Evolutionary conservation across 441 rosid species (phyloP), one percentile per base, ranked within the genome.

Genomic region (Isatis lusitanica): DNA sequence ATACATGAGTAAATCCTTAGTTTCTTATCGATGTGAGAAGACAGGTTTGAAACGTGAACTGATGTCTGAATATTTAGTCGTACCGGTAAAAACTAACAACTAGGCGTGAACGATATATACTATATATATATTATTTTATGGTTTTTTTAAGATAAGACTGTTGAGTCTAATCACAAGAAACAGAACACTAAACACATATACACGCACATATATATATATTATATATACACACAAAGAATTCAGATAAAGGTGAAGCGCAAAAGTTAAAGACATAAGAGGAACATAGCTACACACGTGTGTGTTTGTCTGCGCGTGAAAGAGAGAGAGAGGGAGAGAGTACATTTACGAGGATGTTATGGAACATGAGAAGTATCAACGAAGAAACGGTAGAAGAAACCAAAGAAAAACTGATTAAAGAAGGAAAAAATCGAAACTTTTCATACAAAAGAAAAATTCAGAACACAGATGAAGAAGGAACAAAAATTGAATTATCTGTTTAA

Each of bases 61-160:
- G 76, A 77, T 66, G 76, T 77, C 76, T 77, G 63, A 77, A 51
- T 28, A 66, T 9, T 66, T 50, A 71, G 80, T 77, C 80, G 68
- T 71, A 71, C 80, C 57, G 77, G 59, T 59, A 59, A 59, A 71
- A 71, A 77, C 76, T 50, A 66, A 70, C 68, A 50, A 59, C 48
- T 11, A 71, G 39, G 38, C 59, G 16, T 70, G n/a, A 63, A 42
- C n/a, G 9, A 38, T 35, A 28, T 33, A 17, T 2, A 9, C 24
- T 42, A 40, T 36, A 36, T 74, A 4, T 55, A 56, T 6, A 28
- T 31, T 7, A 7, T 56, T 21, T 39, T 44, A 15, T 6, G 4
- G 28, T 44, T 40, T 39, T 26, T 9, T 24, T 24, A 9, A 51
- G 43, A 77, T 57, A 76, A 64, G 59, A 71, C 76, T 39, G 38